Percentiles rank a stretch among this genome's conserved stretches.
These are phyloP conservation scores for Penicillium sp. DNA, from an alignment of 2,329 filamentous ascomycete genomes.

Conservation along the genomic window DNA sequence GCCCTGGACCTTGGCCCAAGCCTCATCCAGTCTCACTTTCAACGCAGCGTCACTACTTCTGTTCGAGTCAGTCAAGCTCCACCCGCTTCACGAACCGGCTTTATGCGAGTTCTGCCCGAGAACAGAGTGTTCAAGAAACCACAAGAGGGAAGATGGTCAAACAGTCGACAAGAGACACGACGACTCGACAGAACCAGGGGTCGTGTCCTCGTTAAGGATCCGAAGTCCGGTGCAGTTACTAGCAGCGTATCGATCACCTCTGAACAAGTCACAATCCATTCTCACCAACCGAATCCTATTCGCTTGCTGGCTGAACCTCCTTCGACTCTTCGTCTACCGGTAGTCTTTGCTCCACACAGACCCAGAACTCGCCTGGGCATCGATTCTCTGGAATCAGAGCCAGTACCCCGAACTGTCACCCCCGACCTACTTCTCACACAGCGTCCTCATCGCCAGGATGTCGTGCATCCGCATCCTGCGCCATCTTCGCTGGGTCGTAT, in stretches of 20 bases:
- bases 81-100: not conserved
- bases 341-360: not conserved
- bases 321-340: not conserved
- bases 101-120: not conserved
- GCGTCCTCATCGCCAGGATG: not conserved
- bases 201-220: not conserved
- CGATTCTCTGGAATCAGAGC: constrained; percentile 8
- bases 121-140: not conserved
- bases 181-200: not conserved
- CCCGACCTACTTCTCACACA: not conserved
- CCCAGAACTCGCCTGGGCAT: not conserved
- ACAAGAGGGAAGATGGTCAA: not conserved
- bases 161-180: not conserved
- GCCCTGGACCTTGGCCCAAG: constrained; percentile 24
- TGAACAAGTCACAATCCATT: not conserved
- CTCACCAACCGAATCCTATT: not conserved
- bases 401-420: constrained; percentile 7
- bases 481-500: not conserved
- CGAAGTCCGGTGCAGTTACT: not conserved
- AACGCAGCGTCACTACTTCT: not conserved
- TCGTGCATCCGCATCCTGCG: not conserved
- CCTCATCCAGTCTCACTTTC: not conserved
- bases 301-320: not conserved
- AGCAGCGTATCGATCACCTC: not conserved
- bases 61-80: not conserved